phyloP scores from a whole-genome alignment of 805 yeast genomes.

The Kazachstania taianensis region DNA sequence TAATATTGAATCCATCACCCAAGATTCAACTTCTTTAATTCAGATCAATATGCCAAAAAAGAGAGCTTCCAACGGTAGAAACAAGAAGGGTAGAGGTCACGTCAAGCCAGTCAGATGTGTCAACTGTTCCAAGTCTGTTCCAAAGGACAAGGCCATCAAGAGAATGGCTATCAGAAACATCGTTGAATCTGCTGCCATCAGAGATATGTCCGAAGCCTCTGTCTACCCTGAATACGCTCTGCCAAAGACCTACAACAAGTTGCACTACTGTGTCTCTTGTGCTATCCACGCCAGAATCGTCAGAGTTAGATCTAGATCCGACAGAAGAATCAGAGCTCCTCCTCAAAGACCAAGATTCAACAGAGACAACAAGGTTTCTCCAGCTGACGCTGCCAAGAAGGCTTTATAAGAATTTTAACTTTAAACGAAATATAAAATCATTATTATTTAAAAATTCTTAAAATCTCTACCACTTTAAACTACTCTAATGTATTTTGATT shows the following conservation, averaged over 20 bases:
- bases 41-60: conserved; percentile 86
- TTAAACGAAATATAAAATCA: no score
- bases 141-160: conserved; percentile 99
- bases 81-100: conserved; percentile 99
- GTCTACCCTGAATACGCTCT: conserved; percentile 98
- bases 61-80: conserved; percentile 99
- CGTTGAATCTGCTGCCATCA: conserved; percentile 99
- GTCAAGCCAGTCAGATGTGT: conserved; percentile 99
- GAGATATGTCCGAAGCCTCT: conserved; percentile 99
- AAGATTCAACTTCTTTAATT: neutral
- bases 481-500: no score
- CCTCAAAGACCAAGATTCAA: conserved; percentile 98
- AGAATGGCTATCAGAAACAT: conserved; percentile 99
- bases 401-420: conserved; percentile 60
- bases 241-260: conserved; percentile 99
- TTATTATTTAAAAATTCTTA: no score
- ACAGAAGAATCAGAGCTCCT: conserved; percentile 98
- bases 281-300: conserved; percentile 99
- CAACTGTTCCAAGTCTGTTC: conserved; percentile 99
- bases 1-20: neutral
- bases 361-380: conserved; percentile 91
- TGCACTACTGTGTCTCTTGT: conserved; percentile 99
- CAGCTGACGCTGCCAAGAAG: conserved; percentile 95
- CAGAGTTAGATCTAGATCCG: conserved; percentile 98
- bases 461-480: no score